Conservation (phyloP, 2,329 filamentous ascomycete species). For the Colletotrichum falcatum region DNA sequence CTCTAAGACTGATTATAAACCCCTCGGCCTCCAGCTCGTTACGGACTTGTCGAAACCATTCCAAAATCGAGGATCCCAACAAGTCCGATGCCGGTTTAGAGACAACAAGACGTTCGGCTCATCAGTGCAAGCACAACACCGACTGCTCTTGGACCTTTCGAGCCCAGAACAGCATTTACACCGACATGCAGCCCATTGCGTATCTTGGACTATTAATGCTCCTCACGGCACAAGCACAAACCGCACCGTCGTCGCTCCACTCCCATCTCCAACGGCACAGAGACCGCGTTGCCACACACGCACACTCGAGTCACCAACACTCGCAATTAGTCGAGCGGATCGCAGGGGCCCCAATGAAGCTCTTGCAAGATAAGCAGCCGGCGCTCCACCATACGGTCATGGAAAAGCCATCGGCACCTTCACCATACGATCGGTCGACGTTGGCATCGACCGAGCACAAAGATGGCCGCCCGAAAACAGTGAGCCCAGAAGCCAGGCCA, state of each 20-base stretch:
- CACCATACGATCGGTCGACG: background rate
- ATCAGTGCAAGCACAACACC: background rate
- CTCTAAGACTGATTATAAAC: slow-evolving; percentile 5
- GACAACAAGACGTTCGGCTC: background rate
- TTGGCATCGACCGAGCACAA: background rate
- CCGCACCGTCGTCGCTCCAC: slow-evolving; percentile 34
- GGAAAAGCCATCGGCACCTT: slow-evolving; percentile 5
- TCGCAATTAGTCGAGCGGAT: background rate
- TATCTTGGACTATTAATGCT: slow-evolving; percentile 30
- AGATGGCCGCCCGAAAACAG: background rate
- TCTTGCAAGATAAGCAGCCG: background rate
- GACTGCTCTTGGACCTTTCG: background rate
- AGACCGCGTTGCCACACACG: slow-evolving; percentile 31
- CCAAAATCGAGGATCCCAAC: background rate
- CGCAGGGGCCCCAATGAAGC: background rate
- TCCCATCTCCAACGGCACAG: slow-evolving; percentile 36
- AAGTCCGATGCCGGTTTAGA: background rate
- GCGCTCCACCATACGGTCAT: background rate
- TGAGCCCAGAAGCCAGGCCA: background rate
- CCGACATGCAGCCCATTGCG: slow-evolving; percentile 28
- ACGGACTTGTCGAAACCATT: slow-evolving; percentile 11
- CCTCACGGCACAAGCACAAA: slow-evolving; percentile 12
- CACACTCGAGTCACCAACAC: slow-evolving; percentile 26
- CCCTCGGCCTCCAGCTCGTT: background rate
- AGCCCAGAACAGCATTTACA: background rate